These are phyloP conservation scores for Podaxis sp. DNA, from an alignment of 768 basidiomycete species.

Conservation along the genomic window DNA sequence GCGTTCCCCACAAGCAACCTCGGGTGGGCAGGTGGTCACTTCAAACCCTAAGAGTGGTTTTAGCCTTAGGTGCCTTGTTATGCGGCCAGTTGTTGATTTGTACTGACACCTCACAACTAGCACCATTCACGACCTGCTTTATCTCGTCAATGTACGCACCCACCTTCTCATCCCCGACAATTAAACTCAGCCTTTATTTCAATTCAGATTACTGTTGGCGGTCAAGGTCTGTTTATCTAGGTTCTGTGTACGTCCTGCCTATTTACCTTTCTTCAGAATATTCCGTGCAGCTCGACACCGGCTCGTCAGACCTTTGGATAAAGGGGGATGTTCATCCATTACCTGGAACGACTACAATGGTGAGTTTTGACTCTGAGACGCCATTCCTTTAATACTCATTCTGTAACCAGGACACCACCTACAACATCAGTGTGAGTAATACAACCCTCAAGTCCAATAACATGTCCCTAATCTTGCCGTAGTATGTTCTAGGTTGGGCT, in stretches of 20 bases:
- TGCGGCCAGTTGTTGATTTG: neutral
- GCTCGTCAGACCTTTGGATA: constrained; percentile 83
- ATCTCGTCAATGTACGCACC: constrained; percentile 68
- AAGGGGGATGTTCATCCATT: constrained; percentile 45
- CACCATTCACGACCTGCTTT: constrained; percentile 75
- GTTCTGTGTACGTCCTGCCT: neutral
- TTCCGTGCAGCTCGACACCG: constrained; percentile 79
- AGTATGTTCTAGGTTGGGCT: constrained; percentile 87
- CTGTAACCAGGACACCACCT: constrained; percentile 37
- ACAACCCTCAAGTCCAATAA: neutral
- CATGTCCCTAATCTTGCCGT: constrained; percentile 11
- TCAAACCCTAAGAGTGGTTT: constrained; percentile 33
- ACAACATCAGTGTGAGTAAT: constrained; percentile 63
- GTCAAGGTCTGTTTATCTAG: constrained; percentile 43
- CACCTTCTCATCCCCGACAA: constrained; percentile 10
- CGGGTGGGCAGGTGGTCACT: constrained; percentile 36
- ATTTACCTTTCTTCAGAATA: constrained; percentile 45
- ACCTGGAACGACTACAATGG: constrained; percentile 49
- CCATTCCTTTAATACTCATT: constrained; percentile 16
- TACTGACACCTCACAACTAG: constrained; percentile 37
- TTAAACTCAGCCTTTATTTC: constrained; percentile 13
- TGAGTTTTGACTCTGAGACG: constrained; percentile 28
- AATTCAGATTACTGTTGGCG: constrained; percentile 65
- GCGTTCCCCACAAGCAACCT: constrained; percentile 33
- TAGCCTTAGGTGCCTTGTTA: constrained; percentile 42